phyloP scores from a whole-genome alignment of 768 basidiomycete genomes.

The Suillus decipiens region DNA sequence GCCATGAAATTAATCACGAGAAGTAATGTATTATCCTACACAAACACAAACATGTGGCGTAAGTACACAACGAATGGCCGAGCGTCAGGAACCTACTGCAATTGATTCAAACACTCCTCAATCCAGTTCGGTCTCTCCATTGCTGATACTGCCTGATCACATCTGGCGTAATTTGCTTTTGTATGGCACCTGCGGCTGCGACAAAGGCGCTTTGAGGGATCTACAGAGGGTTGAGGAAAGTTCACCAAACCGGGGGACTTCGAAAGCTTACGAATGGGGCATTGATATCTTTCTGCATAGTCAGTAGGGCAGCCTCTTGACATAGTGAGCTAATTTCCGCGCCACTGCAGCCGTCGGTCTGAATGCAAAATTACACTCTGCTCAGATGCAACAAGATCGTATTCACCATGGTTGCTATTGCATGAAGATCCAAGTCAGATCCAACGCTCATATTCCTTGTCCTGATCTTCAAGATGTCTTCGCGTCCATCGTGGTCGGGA shows the following conservation, averaged over 20 bases:
- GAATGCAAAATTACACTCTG: constrained; percentile 10
- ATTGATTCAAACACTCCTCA: constrained; percentile 14
- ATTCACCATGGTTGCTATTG: constrained; percentile 71
- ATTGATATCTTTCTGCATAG: constrained; percentile 87
- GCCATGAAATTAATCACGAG: neutral
- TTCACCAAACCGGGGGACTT: neutral
- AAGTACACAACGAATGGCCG: constrained; percentile 4
- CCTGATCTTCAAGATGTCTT: constrained; percentile 84
- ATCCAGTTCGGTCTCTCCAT: constrained; percentile 56
- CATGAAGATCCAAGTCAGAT: constrained; percentile 60
- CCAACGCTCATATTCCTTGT: constrained; percentile 81
- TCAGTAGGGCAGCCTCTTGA: constrained; percentile 91
- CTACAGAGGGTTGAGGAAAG: constrained; percentile 39
- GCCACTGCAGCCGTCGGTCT: constrained; percentile 97
- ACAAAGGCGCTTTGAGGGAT: constrained; percentile 75
- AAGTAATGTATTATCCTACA: constrained; percentile 10
- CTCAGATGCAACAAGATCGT: neutral
- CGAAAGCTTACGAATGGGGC: constrained; percentile 62
- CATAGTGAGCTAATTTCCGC: constrained; percentile 92
- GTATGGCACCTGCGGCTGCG: constrained; percentile 67
- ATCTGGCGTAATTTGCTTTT: constrained; percentile 82
- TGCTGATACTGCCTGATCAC: constrained; percentile 69
- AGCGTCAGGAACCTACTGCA: constrained; percentile 7
- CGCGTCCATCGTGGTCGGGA: constrained; percentile 75
- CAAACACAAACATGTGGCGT: neutral